Conservation (phyloP, 2,329 filamentous ascomycete genomes). For the Fusarium floridanum region DNA sequence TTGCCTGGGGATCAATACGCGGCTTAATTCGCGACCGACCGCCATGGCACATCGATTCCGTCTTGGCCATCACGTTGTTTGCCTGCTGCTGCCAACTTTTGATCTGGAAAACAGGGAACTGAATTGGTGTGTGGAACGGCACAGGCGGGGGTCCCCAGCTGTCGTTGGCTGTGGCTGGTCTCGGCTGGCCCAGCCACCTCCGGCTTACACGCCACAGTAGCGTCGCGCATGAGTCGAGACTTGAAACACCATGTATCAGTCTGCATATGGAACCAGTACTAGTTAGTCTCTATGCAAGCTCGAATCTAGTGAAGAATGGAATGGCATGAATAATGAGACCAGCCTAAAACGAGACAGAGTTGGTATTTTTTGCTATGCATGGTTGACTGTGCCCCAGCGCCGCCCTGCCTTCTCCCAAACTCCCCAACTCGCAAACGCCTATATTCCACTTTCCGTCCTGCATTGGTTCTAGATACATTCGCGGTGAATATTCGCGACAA, state of each 20-base stretch:
- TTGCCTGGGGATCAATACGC: slow-evolving; percentile 26
- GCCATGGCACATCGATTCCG: not conserved
- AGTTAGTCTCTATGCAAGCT: not conserved
- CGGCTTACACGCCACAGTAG: slow-evolving; percentile 29
- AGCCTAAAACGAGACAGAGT: slow-evolving; percentile 4
- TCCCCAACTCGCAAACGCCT: slow-evolving; percentile 28
- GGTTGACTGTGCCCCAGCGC: slow-evolving; percentile 1
- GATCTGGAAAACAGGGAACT: slow-evolving; percentile 35
- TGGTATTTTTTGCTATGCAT: slow-evolving; percentile 4
- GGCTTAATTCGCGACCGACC: slow-evolving; percentile 18
- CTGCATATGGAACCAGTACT: not conserved
- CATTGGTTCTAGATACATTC: slow-evolving; percentile 14
- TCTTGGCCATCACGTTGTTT: slow-evolving; percentile 33
- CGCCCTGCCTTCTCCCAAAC: slow-evolving; percentile 5
- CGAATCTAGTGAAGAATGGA: not conserved
- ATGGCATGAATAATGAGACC: not conserved
- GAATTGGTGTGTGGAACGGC: slow-evolving; percentile 31
- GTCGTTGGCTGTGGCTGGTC: slow-evolving; percentile 37
- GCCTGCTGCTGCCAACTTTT: slow-evolving; percentile 40
- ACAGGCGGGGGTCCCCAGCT: slow-evolving; percentile 18
- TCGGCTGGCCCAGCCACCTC: slow-evolving; percentile 24
- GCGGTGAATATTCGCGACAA: slow-evolving; percentile 1
- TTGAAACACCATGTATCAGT: slow-evolving; percentile 27
- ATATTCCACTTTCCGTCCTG: slow-evolving; percentile 15
- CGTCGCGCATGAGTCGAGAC: slow-evolving; percentile 25